These are phyloP conservation scores for Fusarium nelsonii DNA, from an alignment of 2,329 filamentous ascomycete genomes.

Conservation along the genomic window DNA sequence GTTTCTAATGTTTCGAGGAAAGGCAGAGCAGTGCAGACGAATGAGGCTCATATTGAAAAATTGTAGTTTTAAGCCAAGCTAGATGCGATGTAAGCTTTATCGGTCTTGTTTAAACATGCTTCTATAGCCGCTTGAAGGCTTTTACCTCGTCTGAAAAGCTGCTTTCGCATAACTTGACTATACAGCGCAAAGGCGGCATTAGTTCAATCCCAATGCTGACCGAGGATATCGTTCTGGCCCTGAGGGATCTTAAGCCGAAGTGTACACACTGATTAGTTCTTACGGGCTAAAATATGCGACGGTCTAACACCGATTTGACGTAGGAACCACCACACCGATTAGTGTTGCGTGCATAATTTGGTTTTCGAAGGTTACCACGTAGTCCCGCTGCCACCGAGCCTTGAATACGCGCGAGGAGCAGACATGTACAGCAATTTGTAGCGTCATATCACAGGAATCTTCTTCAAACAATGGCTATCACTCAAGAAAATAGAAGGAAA, in stretches of 20 bases:
- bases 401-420: neutral
- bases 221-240: no score
- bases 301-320: no score
- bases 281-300: no score
- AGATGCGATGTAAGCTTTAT: neutral
- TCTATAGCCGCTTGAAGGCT: neutral
- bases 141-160: no score
- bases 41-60: neutral
- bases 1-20: no score
- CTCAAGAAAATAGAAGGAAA: no score
- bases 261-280: no score
- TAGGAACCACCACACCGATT: no score
- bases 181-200: neutral
- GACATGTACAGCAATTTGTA: neutral
- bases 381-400: neutral
- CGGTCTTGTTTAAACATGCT: fast-evolving
- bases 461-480: no score
- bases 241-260: neutral
- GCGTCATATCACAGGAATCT: no score
- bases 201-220: neutral
- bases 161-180: fast-evolving
- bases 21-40: no score
- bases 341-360: neutral
- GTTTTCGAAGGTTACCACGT: neutral
- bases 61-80: neutral